These are phyloP conservation scores for Zygoascus bituminiphila DNA, from an alignment of 805 yeast species.

Conservation along the genomic window DNA sequence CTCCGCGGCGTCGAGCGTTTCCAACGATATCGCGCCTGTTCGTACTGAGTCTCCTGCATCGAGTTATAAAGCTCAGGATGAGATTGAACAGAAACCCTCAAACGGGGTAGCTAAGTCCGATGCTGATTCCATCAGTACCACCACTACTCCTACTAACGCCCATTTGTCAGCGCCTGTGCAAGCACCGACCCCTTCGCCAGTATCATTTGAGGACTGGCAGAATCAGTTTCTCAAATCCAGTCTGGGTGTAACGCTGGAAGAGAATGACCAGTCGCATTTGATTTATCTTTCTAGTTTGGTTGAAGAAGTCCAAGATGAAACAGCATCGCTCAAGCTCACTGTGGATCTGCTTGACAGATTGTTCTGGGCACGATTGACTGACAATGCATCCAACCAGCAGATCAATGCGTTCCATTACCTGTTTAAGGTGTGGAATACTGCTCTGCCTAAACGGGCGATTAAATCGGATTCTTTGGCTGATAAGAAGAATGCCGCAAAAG, in stretches of 20 bases:
- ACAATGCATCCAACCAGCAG: conserved; percentile 1
- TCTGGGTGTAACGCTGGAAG: conserved; percentile 12
- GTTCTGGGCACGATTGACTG: conserved; percentile 17
- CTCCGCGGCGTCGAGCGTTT: no score
- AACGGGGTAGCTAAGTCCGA: no score
- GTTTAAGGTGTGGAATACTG: conserved; percentile 33
- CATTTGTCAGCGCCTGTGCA: neutral
- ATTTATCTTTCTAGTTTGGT: conserved; percentile 9
- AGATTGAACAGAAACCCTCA: no score
- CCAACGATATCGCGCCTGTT: no score
- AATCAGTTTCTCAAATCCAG: conserved; percentile 11
- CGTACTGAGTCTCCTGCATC: no score
- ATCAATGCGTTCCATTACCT: conserved; percentile 41
- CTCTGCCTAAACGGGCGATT: neutral
- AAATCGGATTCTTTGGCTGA: conserved; percentile 24
- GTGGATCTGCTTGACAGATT: conserved; percentile 14
- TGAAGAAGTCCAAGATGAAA: conserved; percentile 15
- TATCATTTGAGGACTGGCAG: conserved; percentile 15
- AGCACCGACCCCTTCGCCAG: neutral
- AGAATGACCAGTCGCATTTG: neutral
- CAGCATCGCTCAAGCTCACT: conserved; percentile 2
- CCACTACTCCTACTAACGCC: conserved; percentile 1
- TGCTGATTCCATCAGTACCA: neutral
- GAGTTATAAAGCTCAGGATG: no score
- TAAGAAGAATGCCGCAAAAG: conserved; percentile 33